A percentile compares a stretch with the other conserved stretches of the same genome.
Evolutionary conservation across 495 filamentous ascomycete species (phyloP).

Genomic region (Annulohypoxylon bovei): DNA sequence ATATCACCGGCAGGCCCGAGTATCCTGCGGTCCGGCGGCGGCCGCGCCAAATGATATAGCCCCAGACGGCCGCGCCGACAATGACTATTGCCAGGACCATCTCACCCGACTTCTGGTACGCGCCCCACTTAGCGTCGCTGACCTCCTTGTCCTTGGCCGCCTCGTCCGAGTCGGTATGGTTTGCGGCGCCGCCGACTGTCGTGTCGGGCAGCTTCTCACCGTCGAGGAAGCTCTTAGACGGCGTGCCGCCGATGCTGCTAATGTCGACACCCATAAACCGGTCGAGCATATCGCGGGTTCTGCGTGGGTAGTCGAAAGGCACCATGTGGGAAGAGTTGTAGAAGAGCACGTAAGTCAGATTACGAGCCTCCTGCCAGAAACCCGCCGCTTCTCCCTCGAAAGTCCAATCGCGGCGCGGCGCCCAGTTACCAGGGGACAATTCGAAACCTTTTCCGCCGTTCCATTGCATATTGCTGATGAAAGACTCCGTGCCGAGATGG

Average conservation of each 20-base stretch:
- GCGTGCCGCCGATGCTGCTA: constrained; percentile 83
- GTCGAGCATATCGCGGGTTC: constrained; percentile 95
- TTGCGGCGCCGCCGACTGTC: constrained; percentile 77
- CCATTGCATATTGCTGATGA: constrained; percentile 94
- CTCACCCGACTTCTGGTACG: constrained; percentile 92
- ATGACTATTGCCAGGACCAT: constrained; percentile 87
- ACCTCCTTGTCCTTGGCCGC: constrained; percentile 76
- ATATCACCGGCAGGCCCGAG: constrained; percentile 56
- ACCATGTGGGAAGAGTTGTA: constrained; percentile 98
- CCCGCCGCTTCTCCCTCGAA: constrained; percentile 92
- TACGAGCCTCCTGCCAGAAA: constrained; percentile 92
- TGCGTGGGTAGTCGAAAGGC: constrained; percentile 88
- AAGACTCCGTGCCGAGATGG: constrained; percentile 89
- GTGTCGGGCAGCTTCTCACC: constrained; percentile 88
- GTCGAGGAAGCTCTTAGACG: constrained; percentile 86
- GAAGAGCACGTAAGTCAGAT: constrained; percentile 94
- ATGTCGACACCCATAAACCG: constrained; percentile 96
- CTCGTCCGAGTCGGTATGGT: constrained; percentile 81
- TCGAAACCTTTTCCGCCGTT: constrained; percentile 92
- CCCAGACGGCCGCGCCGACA: constrained; percentile 80
- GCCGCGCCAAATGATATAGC: constrained; percentile 85
- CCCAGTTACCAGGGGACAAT: constrained; percentile 86
- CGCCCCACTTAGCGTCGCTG: constrained; percentile 87
- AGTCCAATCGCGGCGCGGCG: constrained; percentile 89
- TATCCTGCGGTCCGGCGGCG: constrained; percentile 67